Evolutionary conservation across 768 basidiomycete genomes (phyloP).

Genomic region (Panaeolus cyanescens): DNA sequence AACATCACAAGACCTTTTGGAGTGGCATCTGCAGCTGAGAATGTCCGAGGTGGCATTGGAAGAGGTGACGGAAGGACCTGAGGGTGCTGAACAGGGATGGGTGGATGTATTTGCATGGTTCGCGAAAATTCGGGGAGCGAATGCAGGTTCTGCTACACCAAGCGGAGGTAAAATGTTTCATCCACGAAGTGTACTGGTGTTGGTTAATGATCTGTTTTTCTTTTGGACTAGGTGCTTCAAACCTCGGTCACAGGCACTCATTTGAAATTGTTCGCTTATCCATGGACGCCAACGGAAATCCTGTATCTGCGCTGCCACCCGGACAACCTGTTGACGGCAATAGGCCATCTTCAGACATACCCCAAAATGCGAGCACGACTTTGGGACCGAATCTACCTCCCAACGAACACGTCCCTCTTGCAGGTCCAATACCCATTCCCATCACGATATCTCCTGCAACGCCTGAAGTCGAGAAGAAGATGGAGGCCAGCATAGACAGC

Average conservation of each 20-base stretch:
- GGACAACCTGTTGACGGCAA: neutral
- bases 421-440: constrained; percentile 34
- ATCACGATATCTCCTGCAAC: constrained; percentile 69
- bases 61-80: constrained; percentile 85
- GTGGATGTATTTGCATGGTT: constrained; percentile 88
- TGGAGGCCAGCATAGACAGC: constrained; percentile 5
- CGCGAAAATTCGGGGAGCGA: constrained; percentile 42
- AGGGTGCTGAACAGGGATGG: constrained; percentile 80
- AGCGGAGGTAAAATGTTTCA: neutral
- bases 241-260: neutral
- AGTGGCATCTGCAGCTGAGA: constrained; percentile 79
- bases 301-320: neutral
- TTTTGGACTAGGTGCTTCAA: neutral
- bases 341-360: neutral
- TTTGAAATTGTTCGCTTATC: constrained; percentile 1
- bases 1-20: constrained; percentile 64
- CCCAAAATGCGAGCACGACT: neutral
- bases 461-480: constrained; percentile 34
- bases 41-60: constrained; percentile 83
- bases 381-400: neutral
- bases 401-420: neutral
- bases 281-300: constrained; percentile 12
- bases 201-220: neutral
- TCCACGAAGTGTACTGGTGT: too few relatives aligned
- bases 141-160: neutral